Evolutionary conservation across 176 grass and related monocot species (phyloP), one percentile per base, ranked within the genome.

Genomic region (Elymus sibiricus): DNA sequence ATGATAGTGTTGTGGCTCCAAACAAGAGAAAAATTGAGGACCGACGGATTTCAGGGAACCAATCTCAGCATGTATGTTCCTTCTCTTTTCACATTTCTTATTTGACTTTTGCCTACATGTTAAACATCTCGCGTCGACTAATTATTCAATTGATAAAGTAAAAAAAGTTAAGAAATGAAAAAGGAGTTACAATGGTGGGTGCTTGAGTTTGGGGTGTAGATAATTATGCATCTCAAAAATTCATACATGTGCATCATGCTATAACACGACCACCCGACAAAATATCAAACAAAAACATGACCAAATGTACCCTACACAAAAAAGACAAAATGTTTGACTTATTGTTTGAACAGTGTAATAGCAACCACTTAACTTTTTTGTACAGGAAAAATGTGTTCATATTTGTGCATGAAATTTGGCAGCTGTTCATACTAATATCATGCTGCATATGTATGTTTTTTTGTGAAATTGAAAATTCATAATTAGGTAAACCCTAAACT

Each of bases 21-120:
- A 84, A 28, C n/a, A 95, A 90, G 84, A 95, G 88, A 81, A 86
- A 83, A 83, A 51, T 26, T n/a, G 43, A 64, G 73, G 86, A 86
- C 28, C 81, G 86, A 55, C 55, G 56, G 49, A 32, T 60, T 79
- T 21, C 71, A 83, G 74, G 44, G 72, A 79, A 68, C 35, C 53
- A 51, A 88, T 81, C 79, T 83, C 69, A 77, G 72, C 68, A 83
- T 35, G 93, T 94, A 92, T 88, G 87, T 67, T 88, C 28, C 47
- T 71, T 38, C 9, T 85, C 43, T 78, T 44, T 12, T 70, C 42
- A 11, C 19, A 65, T 69, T 70, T 89, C 37, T 35, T 62, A 37
- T 56, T 85, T 89, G 47, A 51, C 22, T 21, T 15, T 34, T 65
- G n/a, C 71, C 22, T 79, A 14, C 24, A 32, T 56, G 34, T 73